Conservation (phyloP, 371 early-diverging fungal species). For the Conidiobolus incongruus region DNA sequence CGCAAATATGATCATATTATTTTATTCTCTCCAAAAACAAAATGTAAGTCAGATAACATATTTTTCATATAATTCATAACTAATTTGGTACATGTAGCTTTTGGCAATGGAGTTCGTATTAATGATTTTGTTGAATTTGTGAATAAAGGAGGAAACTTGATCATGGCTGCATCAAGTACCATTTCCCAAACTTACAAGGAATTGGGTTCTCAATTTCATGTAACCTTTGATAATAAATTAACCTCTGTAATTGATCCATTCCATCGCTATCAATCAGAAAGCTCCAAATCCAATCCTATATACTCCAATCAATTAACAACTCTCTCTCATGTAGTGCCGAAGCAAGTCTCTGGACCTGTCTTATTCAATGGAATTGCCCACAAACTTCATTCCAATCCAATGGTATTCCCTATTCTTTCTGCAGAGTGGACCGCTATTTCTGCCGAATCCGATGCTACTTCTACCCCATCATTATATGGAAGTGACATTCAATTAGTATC, state of each 20-base stretch:
- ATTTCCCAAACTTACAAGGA: conserved; percentile 47
- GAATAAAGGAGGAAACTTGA: conserved; percentile 75
- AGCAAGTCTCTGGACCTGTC: conserved; percentile 20
- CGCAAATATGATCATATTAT: conserved; percentile 40
- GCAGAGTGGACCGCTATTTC: conserved; percentile 35
- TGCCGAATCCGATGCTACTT: conserved; percentile 13
- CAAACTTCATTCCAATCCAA: conserved; percentile 1
- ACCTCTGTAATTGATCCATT: conserved; percentile 47
- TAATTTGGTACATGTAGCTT: conserved; percentile 7
- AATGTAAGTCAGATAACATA: conserved; percentile 16
- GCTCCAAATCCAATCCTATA: conserved; percentile 14
- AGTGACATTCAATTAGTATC: conserved; percentile 36
- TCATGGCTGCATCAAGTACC: conserved; percentile 38
- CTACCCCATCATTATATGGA: conserved; percentile 17
- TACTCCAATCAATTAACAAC: too few relatives aligned
- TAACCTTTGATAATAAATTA: conserved; percentile 47
- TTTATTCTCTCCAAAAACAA: conserved; percentile 35
- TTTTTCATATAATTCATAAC: not conserved
- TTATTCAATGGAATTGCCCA: conserved; percentile 60
- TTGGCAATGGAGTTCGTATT: conserved; percentile 20
- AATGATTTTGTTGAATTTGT: conserved; percentile 58
- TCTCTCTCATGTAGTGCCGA: conserved; percentile 14
- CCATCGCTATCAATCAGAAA: conserved; percentile 14
- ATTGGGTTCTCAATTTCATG: conserved; percentile 65
- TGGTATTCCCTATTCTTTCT: conserved; percentile 12